Conservation (phyloP, 371 early-diverging fungal genomes). For the Zychaea mexicana region DNA sequence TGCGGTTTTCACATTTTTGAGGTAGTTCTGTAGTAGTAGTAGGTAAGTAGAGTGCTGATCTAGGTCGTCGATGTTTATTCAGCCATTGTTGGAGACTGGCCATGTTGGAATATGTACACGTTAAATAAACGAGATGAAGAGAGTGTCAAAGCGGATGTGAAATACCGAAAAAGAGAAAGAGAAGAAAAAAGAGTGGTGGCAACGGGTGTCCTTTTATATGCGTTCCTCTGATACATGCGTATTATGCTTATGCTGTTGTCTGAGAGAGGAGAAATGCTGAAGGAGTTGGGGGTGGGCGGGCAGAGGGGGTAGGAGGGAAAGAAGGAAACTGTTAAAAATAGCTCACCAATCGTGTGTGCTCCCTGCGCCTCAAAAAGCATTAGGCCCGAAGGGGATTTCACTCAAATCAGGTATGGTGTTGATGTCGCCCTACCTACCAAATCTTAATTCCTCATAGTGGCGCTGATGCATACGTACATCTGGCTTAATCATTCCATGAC, state of each 20-base stretch:
- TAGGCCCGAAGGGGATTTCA: too few species aligned
- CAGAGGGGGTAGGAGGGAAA: too few species aligned
- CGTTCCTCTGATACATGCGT: neutral
- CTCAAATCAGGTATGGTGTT: too few species aligned
- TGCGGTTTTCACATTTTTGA: neutral
- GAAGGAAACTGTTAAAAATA: neutral
- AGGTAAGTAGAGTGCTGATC: neutral
- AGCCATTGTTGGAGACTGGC: constrained; percentile 5
- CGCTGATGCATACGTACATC: too few species aligned
- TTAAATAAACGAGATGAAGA: neutral
- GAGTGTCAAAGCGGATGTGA: neutral
- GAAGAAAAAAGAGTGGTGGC: neutral
- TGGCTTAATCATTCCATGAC: too few species aligned
- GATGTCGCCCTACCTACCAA: too few species aligned
- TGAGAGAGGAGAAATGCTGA: neutral
- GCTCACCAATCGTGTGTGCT: neutral
- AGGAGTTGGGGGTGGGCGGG: neutral
- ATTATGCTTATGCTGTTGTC: neutral
- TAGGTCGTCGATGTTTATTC: constrained; percentile 5
- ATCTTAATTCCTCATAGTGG: too few species aligned
- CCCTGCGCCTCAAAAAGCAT: constrained; percentile 1
- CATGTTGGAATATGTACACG: too few species aligned
- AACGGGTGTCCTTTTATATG: neutral
- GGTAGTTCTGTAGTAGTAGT: neutral
- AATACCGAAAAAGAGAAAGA: neutral